phyloP scores from a whole-genome alignment of 2,329 filamentous ascomycete species.

The Calonectria montana region DNA sequence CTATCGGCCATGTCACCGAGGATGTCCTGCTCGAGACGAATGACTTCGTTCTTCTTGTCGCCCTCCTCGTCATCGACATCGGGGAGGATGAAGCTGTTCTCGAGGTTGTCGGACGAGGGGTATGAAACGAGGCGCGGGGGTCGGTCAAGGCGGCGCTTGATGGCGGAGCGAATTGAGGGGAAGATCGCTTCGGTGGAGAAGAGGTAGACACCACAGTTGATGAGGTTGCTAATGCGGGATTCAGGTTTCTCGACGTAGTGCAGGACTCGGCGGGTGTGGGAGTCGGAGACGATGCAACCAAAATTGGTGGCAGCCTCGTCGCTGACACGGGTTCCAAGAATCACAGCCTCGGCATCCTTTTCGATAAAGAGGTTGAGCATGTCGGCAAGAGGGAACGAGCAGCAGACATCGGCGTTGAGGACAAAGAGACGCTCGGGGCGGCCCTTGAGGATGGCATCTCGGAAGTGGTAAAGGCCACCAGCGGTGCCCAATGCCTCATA shows the following conservation, averaged over 20 bases:
- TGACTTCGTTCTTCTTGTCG: constrained; percentile 83
- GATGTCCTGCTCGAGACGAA: constrained; percentile 97
- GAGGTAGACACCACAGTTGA: constrained; percentile 99
- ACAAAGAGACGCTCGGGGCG: constrained; percentile 96
- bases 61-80: constrained; percentile 75
- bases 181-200: constrained; percentile 97
- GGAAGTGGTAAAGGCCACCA: constrained; percentile 98
- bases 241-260: constrained; percentile 99
- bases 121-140: constrained; percentile 89
- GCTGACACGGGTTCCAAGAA: constrained; percentile 90
- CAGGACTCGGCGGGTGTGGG: constrained; percentile 92
- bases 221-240: constrained; percentile 96
- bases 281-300: constrained; percentile 95
- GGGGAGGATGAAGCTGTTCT: constrained; percentile 66
- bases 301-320: constrained; percentile 96
- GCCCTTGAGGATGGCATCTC: constrained; percentile 97
- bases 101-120: constrained; percentile 93
- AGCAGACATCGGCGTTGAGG: constrained; percentile 98
- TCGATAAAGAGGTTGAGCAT: constrained; percentile 96
- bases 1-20: constrained; percentile 94
- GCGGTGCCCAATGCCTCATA: constrained; percentile 97
- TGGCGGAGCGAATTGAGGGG: constrained; percentile 91
- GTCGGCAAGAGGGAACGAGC: constrained; percentile 94
- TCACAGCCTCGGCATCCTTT: constrained; percentile 95
- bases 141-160: constrained; percentile 93